A percentile compares a stretch with the other conserved stretches of the same genome.
Evolutionary conservation across 257 asterid genomes (phyloP).

Genomic region (Solanum peruvianum): DNA sequence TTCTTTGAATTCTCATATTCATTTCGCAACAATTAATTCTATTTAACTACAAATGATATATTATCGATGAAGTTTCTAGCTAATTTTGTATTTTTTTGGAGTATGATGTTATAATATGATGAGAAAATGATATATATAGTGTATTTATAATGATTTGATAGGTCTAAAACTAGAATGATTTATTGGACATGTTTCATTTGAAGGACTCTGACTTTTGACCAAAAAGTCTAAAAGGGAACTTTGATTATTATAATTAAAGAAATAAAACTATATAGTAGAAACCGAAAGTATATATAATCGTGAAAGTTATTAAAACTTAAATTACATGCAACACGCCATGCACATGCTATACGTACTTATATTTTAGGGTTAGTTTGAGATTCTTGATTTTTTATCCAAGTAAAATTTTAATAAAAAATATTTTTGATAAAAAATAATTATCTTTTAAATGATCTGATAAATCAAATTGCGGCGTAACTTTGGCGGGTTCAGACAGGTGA

Average conservation of each 20-base stretch:
- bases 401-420: neutral
- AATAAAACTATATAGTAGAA: neutral
- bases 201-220: neutral
- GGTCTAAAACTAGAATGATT: neutral
- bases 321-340: neutral
- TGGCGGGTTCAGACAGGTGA: no score
- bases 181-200: neutral
- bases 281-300: neutral
- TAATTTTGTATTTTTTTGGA: neutral
- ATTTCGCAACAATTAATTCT: neutral
- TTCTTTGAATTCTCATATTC: neutral
- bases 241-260: neutral
- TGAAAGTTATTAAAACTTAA: neutral
- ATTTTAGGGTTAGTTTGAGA: neutral
- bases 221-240: neutral
- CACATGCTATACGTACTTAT: neutral
- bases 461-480: no score
- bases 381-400: neutral
- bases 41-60: neutral
- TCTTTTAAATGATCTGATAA: neutral
- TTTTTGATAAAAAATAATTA: no score
- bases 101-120: neutral
- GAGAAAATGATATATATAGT: neutral
- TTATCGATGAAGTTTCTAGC: neutral
- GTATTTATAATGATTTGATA: neutral